A percentile compares a stretch with the other conserved stretches of the same genome.
Evolutionary conservation across 441 rosid species (phyloP).

Genomic region (Populus tomentosa): DNA sequence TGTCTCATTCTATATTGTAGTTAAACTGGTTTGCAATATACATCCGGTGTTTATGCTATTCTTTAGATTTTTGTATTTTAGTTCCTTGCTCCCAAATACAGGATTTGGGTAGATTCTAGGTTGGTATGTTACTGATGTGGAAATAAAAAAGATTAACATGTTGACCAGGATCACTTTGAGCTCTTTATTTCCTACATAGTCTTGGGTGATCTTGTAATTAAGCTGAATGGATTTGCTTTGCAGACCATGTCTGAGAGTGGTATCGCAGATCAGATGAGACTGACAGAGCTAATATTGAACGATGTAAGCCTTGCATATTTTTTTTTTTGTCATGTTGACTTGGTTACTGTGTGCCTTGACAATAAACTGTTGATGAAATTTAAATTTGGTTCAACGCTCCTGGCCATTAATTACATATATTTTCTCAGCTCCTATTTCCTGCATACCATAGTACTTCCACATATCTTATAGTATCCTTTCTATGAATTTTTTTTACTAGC

Average conservation of each 20-base stretch:
- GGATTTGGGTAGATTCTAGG: neutral
- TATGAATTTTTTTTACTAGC: too few species aligned
- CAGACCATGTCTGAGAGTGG: slow-evolving; percentile 94
- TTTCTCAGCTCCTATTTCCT: neutral
- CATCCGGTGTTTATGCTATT: neutral
- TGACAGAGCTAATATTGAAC: slow-evolving; percentile 76
- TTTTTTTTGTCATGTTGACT: neutral
- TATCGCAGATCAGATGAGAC: slow-evolving; percentile 82
- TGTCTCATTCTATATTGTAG: neutral
- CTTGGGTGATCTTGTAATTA: neutral
- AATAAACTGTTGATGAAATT: neutral
- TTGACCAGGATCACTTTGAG: neutral
- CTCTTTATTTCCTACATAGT: neutral
- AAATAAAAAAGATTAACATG: neutral
- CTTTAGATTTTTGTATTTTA: neutral
- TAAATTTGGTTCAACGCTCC: neutral
- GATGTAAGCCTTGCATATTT: slow-evolving; percentile 56
- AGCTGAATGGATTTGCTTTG: slow-evolving; percentile 28
- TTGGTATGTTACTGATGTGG: neutral
- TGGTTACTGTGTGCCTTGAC: slow-evolving; percentile 3
- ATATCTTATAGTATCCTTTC: neutral
- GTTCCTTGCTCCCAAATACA: neutral
- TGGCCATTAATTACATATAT: neutral
- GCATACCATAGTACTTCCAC: neutral
- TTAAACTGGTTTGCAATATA: neutral